Evolutionary conservation across 495 filamentous ascomycete species (phyloP).

Genomic region (Neurospora sp.): DNA sequence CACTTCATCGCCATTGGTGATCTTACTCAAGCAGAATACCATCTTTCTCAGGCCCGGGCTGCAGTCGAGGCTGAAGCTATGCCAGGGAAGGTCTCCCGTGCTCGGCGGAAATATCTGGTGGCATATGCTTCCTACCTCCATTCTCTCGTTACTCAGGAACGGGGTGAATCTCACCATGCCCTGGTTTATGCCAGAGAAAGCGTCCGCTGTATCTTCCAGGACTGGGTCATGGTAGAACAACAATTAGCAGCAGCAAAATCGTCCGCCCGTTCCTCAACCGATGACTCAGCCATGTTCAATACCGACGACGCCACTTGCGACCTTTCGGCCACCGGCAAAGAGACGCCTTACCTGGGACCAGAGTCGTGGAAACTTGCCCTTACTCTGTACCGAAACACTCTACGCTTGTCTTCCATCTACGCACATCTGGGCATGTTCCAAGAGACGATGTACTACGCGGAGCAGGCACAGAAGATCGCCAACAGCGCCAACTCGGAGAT

Average conservation of each 20-base stretch:
- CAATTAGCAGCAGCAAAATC: conserved; percentile 14
- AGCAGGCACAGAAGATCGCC: conserved; percentile 74
- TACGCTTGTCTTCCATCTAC: conserved; percentile 64
- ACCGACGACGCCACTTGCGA: conserved; percentile 6
- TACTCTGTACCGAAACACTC: conserved; percentile 55
- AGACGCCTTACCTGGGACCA: conserved; percentile 36
- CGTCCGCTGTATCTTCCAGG: conserved; percentile 53
- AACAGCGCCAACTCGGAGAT: conserved; percentile 52
- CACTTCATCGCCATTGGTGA: conserved; percentile 62
- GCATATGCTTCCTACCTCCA: conserved; percentile 46
- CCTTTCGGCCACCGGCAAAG: background rate
- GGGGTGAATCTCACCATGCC: conserved; percentile 53
- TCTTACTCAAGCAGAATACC: conserved; percentile 43
- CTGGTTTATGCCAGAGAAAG: conserved; percentile 55
- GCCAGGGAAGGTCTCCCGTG: conserved; percentile 10
- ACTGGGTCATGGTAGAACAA: conserved; percentile 58
- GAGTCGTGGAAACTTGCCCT: conserved; percentile 74
- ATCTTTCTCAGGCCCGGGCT: conserved; percentile 26
- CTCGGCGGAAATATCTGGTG: conserved; percentile 30
- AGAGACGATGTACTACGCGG: conserved; percentile 81
- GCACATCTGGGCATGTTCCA: conserved; percentile 76
- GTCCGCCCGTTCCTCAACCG: conserved; percentile 24
- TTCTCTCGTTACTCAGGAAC: conserved; percentile 53
- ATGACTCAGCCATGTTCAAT: conserved; percentile 12
- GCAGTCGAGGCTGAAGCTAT: conserved; percentile 14